Evolutionary conservation across 176 grass and related monocot genomes (phyloP), one percentile per base, ranked within the genome.

Genomic region (Bromus sterilis): DNA sequence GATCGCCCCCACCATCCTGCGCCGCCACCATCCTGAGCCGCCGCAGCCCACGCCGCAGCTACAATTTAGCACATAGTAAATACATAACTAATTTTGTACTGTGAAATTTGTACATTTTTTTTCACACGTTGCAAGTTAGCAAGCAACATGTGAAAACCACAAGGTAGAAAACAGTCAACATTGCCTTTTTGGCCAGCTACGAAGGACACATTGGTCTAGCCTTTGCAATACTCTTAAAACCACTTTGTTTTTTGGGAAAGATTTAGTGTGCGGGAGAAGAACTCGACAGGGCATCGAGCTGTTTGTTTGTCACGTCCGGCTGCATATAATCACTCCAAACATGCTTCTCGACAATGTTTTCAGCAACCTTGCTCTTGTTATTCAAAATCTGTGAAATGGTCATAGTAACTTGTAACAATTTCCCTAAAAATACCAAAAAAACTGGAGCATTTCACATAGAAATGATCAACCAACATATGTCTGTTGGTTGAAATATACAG

Each of bases 161-260:
- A n/a, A n/a, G n/a, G n/a, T n/a, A n/a, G n/a, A n/a, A n/a, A n/a
- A n/a, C n/a, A n/a, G n/a, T n/a, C n/a, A n/a, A n/a, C n/a, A n/a
- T n/a, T n/a, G n/a, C n/a, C n/a, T n/a, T n/a, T n/a, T 76, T 76
- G 71, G 60, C 23, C 64, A 69, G 21, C 79, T 77, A 51, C 36
- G 51, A 13, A 23, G 2, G 44, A 18, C 16, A 35, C 26, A n/a
- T n/a, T 81, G 36, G 60, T 76, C 71, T 76, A 76, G 81, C 46
- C 78, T 49, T 23, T 7, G 30, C 21, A 11, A 18, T 49, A 11
- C 48, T 56, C 32, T 3, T 60, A 69, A 81, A 28, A 76, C 61
- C 36, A 23, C 30, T 59, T 79, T 75, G 20, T 67, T 35, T 39
- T 81, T 59, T 34, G 81, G 78, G 41, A 43, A 43, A 43, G 41